Evolutionary conservation across 306 rosid genomes (phyloP).

Genomic region (Glycine tomentella): DNA sequence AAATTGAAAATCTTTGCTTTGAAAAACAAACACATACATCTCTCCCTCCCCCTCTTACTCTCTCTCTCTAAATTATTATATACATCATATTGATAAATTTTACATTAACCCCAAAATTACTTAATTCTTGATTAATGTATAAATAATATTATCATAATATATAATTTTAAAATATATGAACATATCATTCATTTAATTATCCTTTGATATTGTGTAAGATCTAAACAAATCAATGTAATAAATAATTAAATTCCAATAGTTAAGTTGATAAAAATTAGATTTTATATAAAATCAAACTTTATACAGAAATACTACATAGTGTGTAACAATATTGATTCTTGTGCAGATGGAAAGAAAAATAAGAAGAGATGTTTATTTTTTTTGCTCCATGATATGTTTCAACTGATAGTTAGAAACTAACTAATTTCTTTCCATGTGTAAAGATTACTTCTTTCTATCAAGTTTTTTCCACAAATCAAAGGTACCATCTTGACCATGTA

Average conservation of each 20-base stretch:
- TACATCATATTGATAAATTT: neutral
- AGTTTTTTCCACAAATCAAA: no score
- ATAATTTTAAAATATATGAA: no score
- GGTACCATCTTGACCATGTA: neutral
- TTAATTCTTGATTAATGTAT: neutral
- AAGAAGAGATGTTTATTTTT: neutral
- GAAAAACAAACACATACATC: neutral
- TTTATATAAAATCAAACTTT: neutral
- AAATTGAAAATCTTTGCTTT: slow-evolving; percentile 50
- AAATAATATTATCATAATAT: neutral
- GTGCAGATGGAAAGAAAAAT: neutral
- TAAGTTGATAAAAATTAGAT: no score
- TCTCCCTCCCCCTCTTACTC: neutral
- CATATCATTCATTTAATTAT: no score
- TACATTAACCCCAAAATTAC: neutral
- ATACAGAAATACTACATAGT: no score
- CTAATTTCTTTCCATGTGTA: no score
- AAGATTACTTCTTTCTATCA: no score
- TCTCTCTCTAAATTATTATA: neutral
- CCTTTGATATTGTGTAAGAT: no score
- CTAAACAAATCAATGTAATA: no score
- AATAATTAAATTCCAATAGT: no score
- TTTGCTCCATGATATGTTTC: no score
- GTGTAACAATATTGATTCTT: neutral
- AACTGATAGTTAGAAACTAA: no score